Conservation (phyloP, 306 rosid genomes). For the Clitoria ternatea region DNA sequence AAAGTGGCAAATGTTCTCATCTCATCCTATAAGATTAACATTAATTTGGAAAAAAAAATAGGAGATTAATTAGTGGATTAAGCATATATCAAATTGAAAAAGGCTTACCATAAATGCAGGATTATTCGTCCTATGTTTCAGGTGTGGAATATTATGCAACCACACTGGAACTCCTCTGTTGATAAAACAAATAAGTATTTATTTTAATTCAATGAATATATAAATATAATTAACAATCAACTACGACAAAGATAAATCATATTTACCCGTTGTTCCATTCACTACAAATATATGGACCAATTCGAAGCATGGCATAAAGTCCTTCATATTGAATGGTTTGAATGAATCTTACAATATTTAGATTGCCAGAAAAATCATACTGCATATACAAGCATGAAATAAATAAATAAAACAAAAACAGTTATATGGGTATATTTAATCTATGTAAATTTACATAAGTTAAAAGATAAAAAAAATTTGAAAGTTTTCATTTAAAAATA, state of each 20-base stretch:
- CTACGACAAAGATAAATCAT: neutral
- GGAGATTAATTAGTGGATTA: neutral
- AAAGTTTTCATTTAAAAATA: too few species aligned
- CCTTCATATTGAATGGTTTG: neutral
- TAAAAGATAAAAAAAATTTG: too few species aligned
- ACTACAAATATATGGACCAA: neutral
- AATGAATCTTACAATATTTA: neutral
- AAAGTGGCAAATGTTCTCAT: slow-evolving; percentile 6
- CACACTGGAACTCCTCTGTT: slow-evolving; percentile 44
- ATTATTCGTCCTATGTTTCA: slow-evolving; percentile 27
- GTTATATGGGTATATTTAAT: too few species aligned
- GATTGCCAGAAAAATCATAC: neutral
- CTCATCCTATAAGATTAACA: slow-evolving; percentile 1
- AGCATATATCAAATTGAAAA: neutral
- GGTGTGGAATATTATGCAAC: slow-evolving; percentile 34
- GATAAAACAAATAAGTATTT: neutral
- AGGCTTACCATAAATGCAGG: slow-evolving; percentile 20
- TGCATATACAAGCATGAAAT: too few species aligned
- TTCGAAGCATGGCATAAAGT: neutral
- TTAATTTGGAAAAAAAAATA: too few species aligned
- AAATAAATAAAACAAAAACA: too few species aligned
- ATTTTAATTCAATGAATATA: too few species aligned
- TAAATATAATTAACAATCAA: neutral
- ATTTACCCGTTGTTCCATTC: neutral
- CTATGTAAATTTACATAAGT: too few species aligned